Conservation (phyloP, 176 grass and related monocot species). For the Triticum urartu region DNA sequence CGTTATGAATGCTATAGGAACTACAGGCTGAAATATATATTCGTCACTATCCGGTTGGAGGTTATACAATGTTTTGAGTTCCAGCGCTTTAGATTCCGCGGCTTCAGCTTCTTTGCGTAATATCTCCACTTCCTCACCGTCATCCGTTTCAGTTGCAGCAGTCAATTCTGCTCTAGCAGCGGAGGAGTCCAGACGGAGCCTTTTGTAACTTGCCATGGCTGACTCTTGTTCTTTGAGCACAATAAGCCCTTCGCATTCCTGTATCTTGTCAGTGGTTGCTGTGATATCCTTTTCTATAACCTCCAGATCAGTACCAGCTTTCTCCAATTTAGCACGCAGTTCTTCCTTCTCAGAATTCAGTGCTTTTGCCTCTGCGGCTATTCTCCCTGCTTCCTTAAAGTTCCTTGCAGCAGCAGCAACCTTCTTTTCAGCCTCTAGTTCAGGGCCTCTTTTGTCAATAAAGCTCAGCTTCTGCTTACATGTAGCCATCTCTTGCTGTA, state of each 20-base stretch:
- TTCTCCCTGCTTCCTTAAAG: slow-evolving; percentile 89
- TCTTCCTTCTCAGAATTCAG: slow-evolving; percentile 86
- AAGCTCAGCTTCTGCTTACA: slow-evolving; percentile 75
- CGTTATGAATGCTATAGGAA: slow-evolving; percentile 67
- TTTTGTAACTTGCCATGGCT: slow-evolving; percentile 79
- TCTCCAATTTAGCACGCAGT: slow-evolving; percentile 61
- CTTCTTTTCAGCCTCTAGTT: slow-evolving; percentile 97
- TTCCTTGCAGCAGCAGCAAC: slow-evolving; percentile 89
- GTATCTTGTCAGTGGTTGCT: slow-evolving; percentile 60
- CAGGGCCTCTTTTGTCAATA: slow-evolving; percentile 86
- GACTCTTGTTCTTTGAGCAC: slow-evolving; percentile 80
- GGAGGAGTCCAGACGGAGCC: slow-evolving; percentile 61
- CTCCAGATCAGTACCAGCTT: slow-evolving; percentile 58
- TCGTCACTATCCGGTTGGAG: slow-evolving; percentile 50
- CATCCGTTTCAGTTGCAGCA: slow-evolving; percentile 77
- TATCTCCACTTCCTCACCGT: slow-evolving; percentile 64
- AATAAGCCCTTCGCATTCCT: slow-evolving; percentile 77
- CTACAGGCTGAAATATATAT: slow-evolving; percentile 38
- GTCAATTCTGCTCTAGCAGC: slow-evolving; percentile 81
- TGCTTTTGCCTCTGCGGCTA: slow-evolving; percentile 83
- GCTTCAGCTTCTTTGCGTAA: slow-evolving; percentile 73
- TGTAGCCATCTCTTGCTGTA: slow-evolving; percentile 73
- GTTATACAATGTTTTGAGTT: slow-evolving; percentile 69
- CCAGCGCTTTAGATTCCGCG: slow-evolving; percentile 67
- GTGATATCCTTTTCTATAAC: slow-evolving; percentile 75